Evolutionary conservation across 2,329 filamentous ascomycete genomes (phyloP), one percentile per base, ranked within the genome.

Genomic region (Coniosporium tulheliwenetii): DNA sequence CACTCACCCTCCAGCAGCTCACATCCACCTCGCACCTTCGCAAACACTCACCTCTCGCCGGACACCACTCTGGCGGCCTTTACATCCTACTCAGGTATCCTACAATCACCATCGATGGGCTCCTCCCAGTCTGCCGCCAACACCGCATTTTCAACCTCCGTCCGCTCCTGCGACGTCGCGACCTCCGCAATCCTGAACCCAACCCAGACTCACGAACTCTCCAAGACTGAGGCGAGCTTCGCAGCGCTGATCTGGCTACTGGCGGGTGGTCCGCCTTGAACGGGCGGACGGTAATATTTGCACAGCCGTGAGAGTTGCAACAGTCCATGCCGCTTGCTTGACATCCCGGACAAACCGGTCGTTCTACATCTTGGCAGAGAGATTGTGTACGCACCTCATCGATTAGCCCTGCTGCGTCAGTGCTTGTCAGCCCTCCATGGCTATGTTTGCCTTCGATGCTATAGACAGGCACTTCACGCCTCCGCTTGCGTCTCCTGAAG

Each of bases 221-320:
- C 55, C 43, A 56, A 55, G 50, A 60, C 54, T 39, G 63, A 67
- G 48, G 63, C 64, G 16, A 65, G 61, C 48, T 69, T 68, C 50
- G 64, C 60, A n/a, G 54, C 58, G 38, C 54, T 67, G 55, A 52
- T 66, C 44, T 66, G 65, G 62, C 58, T 67, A 67, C 58, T 61
- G 52, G 64, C 58, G 53, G 53, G 50, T 47, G 57, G 66, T 69
- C 67, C 67, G 64, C 65, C 65, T 62, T 70, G 63, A 70, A 54
- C 47, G 50, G 65, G 66, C 66, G 67, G 67, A 68, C 66, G 65
- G 65, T 67, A 67, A 62, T 52, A 50, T 52, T 46, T 46, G 34
- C 42, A 47, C 19, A 7, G 19, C 19, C 7, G 45, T 40, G 49
- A 50, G 19, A 44, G 30, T 40, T 39, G 26, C 9, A 37, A 42